Evolutionary conservation across 495 filamentous ascomycete genomes (phyloP).

Genomic region (Aspergillus leporis): DNA sequence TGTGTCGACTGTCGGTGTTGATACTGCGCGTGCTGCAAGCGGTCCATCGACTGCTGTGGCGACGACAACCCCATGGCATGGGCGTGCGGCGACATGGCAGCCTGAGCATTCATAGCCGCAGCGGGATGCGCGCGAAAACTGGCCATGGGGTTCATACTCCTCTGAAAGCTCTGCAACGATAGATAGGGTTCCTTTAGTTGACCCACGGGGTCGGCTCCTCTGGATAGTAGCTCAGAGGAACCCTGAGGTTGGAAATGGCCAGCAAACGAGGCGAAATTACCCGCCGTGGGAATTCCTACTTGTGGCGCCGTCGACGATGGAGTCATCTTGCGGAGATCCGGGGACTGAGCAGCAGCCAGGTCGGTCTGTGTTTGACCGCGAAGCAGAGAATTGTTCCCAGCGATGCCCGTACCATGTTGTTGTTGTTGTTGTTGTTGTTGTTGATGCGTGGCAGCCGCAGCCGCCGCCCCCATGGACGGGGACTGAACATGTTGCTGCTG

Average conservation of each 20-base stretch:
- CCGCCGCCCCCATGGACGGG: constrained; percentile 31
- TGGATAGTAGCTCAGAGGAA: constrained; percentile 36
- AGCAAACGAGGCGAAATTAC: constrained; percentile 33
- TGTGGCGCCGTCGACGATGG: constrained; percentile 35
- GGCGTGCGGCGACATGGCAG: constrained; percentile 30
- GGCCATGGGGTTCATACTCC: constrained; percentile 37
- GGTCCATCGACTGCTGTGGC: constrained; percentile 40
- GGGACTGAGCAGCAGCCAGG: constrained; percentile 31
- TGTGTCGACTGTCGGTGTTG: constrained; percentile 31
- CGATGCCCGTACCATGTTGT: constrained; percentile 33
- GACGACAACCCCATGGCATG: constrained; percentile 37
- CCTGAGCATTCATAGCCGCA: constrained; percentile 31
- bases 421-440: constrained; percentile 32
- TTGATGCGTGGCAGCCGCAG: constrained; percentile 17
- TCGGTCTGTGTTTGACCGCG: constrained; percentile 33
- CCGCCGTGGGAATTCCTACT: constrained; percentile 34
- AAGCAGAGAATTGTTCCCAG: constrained; percentile 29
- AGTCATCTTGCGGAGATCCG: constrained; percentile 43
- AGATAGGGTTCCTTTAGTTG: constrained; percentile 28
- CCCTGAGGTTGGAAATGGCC: constrained; percentile 36
- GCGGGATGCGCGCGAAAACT: constrained; percentile 29
- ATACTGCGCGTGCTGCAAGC: constrained; percentile 37
- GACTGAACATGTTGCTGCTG: constrained; percentile 34
- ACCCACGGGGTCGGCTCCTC: constrained; percentile 34
- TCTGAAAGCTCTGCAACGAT: constrained; percentile 36